Base-by-base conservation (phyloP, 345 rosid genomes). In the Lumnitzera racemosa region DNA sequence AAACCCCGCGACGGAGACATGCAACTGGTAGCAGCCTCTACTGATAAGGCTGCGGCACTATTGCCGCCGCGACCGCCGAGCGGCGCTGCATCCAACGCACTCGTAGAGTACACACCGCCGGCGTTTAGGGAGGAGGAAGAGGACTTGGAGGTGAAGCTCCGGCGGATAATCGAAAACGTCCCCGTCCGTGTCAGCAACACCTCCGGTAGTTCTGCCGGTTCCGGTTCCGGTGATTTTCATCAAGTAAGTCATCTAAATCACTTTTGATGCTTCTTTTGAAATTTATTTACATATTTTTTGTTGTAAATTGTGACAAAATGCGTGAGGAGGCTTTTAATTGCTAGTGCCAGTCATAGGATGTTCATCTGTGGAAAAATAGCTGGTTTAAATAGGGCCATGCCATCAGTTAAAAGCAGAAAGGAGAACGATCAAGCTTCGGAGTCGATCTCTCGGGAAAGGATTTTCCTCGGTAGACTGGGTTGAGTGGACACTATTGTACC, bases 181-280 rank as follows among this genome's bases (percentile, higher is more conserved):
- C 99, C 99, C 0, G 97, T 94, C 53, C 86, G 97, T 20, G 97
- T 94, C 64, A 88, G 85, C 49, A 94, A 90, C 61, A 86, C 99
- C 47, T 94, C 99, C 1, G 96, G 97, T 14, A 94, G 99, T 74
- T 94, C 97, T 9, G 99, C 97, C 4, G 96, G 99, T 73, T 86
- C 95, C 16, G 97, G 96, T 54, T 94, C 96, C 57, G 91, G 95
- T 12, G 99, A 90, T 70, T 94, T 94, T 55, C 99, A 94, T 61
- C 99, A 90, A 95, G 99, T 88, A 69, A 10, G 50, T 50, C 56
- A 0, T 64, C 46, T 12, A 2, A 15, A 29, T 47, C 7, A 41
- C 13, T 47, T 15, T 27, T 55, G 15, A 10, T 17, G 6, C 3
- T 23, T 25, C 41, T 20, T 53, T 12, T 36, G 43, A 36, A 15